Evolutionary conservation across 108 stramenopile genomes (phyloP).

Genomic region (Aurantiochytrium sp.): DNA sequence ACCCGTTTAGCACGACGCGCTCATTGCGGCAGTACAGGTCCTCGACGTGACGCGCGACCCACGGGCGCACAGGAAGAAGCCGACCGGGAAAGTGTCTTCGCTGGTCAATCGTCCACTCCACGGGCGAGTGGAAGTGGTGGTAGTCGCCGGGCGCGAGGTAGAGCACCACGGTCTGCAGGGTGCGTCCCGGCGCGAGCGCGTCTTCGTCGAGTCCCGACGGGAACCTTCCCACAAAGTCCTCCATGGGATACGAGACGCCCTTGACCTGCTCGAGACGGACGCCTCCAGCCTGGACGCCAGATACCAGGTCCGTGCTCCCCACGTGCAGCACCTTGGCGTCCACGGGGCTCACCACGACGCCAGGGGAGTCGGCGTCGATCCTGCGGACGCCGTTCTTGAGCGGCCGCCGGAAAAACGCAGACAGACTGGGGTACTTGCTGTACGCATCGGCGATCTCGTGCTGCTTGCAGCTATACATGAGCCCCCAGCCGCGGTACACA

Average conservation of each 20-base stretch:
- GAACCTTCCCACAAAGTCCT: conserved; percentile 10
- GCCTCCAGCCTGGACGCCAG: not conserved
- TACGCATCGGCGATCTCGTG: not conserved
- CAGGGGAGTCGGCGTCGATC: conserved; percentile 24
- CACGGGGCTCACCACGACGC: not conserved
- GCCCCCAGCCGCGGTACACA: not conserved
- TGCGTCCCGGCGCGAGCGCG: not conserved
- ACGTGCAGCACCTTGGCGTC: conserved; percentile 29
- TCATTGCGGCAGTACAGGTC: conserved; percentile 26
- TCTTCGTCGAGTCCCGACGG: not conserved
- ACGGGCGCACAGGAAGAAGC: conserved; percentile 2
- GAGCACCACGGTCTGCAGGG: not conserved
- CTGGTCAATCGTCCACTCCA: conserved; percentile 18
- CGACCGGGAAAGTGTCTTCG: conserved; percentile 9
- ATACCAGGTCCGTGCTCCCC: not conserved
- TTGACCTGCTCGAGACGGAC: not conserved
- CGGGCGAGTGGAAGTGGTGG: conserved; percentile 20
- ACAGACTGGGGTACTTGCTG: not conserved
- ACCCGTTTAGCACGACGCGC: not conserved
- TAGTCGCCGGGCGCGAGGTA: conserved; percentile 29
- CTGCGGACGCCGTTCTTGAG: not conserved
- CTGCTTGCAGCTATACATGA: not conserved
- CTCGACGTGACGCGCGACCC: not conserved
- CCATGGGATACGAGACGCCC: not conserved
- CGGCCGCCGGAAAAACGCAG: not conserved